Conservation (phyloP, 441 rosid genomes). For the Hura crepitans region DNA sequence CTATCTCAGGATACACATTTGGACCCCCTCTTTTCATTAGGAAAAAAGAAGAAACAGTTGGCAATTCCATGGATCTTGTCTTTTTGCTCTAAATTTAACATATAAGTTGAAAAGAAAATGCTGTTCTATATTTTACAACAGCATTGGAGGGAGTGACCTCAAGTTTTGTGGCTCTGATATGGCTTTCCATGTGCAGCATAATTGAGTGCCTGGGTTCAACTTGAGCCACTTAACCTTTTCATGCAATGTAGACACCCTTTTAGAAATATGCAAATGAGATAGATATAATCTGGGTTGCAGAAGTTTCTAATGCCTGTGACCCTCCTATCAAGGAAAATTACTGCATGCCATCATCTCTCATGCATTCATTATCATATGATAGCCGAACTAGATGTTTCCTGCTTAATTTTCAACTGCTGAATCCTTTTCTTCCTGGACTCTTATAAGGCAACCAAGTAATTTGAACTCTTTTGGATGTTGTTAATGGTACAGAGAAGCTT, state of each 20-base stretch:
- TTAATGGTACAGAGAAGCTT: slow-evolving; percentile 47
- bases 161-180: background rate
- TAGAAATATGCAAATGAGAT: background rate
- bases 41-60: background rate
- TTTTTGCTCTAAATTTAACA: background rate
- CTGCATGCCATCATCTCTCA: background rate
- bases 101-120: background rate
- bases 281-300: background rate
- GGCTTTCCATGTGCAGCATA: background rate
- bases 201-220: background rate
- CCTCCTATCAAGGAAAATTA: background rate
- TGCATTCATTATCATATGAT: too few species aligned
- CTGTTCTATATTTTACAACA: background rate
- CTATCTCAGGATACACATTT: background rate
- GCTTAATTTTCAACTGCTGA: background rate
- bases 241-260: background rate
- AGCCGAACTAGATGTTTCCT: background rate
- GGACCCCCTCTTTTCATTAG: background rate
- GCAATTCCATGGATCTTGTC: background rate
- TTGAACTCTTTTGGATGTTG: slow-evolving; percentile 15
- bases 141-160: background rate
- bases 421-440: background rate
- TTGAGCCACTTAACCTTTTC: background rate
- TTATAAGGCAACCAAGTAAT: background rate
- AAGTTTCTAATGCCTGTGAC: background rate